phyloP scores from a whole-genome alignment of 352 stramenopile species.

The Globisporangium ultimum region DNA sequence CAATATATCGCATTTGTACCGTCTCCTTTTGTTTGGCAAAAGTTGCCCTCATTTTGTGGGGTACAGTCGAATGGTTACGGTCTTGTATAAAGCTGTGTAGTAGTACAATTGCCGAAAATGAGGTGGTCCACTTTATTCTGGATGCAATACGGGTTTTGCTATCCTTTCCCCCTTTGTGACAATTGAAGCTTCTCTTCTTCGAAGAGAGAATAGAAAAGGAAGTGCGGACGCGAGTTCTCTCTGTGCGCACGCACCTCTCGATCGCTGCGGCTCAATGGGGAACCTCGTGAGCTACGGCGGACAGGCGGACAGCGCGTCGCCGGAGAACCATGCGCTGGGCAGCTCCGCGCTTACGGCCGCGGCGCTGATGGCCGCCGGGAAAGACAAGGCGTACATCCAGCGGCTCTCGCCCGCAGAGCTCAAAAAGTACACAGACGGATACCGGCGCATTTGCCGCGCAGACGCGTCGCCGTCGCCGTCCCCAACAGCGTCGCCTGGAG shows the following conservation, averaged over 20 bases:
- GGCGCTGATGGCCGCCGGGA: constrained; percentile 3
- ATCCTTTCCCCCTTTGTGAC: background rate
- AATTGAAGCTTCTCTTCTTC: background rate
- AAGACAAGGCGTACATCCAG: constrained; percentile 43
- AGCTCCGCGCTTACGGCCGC: constrained; percentile 1
- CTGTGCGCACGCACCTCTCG: background rate
- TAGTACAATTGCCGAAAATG: too few relatives aligned
- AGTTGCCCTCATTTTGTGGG: too few relatives aligned
- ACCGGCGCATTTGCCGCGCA: constrained; percentile 63
- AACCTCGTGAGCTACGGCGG: constrained; percentile 62
- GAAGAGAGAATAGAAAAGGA: too few relatives aligned
- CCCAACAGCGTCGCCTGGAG: constrained; percentile 12
- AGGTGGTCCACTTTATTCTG: background rate
- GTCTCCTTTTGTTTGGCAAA: too few relatives aligned
- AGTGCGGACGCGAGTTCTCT: background rate
- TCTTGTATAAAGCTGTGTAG: too few relatives aligned
- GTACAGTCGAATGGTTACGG: too few relatives aligned
- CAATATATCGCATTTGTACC: too few relatives aligned
- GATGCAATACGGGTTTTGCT: background rate
- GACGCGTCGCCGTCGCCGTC: constrained; percentile 21
- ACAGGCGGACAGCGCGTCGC: constrained; percentile 14
- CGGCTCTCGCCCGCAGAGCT: constrained; percentile 55
- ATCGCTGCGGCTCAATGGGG: constrained; percentile 33
- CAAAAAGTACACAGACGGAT: constrained; percentile 70
- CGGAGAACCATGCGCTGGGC: constrained; percentile 7